phyloP scores from a whole-genome alignment of 1,139 yeast genomes.

The Lodderomyces orthopsilosis region DNA sequence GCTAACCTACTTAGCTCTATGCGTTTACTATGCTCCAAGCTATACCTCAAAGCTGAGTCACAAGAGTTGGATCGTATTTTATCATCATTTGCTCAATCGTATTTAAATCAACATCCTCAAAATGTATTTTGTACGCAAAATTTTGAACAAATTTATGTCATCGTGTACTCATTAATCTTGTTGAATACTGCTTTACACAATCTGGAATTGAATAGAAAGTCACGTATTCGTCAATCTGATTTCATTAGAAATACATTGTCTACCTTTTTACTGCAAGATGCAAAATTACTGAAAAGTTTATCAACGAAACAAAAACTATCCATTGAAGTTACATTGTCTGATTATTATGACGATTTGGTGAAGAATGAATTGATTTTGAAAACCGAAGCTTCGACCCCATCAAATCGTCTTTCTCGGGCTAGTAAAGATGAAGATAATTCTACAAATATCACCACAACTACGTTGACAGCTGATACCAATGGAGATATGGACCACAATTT shows the following conservation, averaged over 20 bases:
- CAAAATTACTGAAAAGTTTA: slow-evolving; percentile 17
- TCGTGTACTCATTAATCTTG: slow-evolving; percentile 70
- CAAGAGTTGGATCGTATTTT: slow-evolving; percentile 77
- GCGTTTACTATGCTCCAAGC: slow-evolving; percentile 57
- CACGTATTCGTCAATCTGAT: slow-evolving; percentile 44
- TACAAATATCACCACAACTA: background rate
- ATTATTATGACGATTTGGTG: slow-evolving; percentile 41
- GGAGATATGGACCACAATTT: slow-evolving; percentile 13
- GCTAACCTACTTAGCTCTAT: slow-evolving; percentile 52
- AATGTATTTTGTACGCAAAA: slow-evolving; percentile 51
- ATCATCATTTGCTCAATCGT: slow-evolving; percentile 66
- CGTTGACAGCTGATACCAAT: background rate
- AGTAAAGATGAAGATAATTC: slow-evolving; percentile 2
- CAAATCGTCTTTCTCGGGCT: slow-evolving; percentile 2
- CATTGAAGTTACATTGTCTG: slow-evolving; percentile 44
- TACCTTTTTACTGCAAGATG: slow-evolving; percentile 39
- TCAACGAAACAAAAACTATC: slow-evolving; percentile 39
- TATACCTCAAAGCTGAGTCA: slow-evolving; percentile 80
- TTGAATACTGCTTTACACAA: slow-evolving; percentile 71
- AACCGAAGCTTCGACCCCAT: slow-evolving; percentile 5
- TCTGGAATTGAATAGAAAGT: slow-evolving; percentile 38
- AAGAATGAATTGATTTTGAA: slow-evolving; percentile 42
- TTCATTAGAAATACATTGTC: slow-evolving; percentile 57
- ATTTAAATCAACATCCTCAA: slow-evolving; percentile 52
- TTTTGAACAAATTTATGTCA: slow-evolving; percentile 65